Evolutionary conservation across 1,284 basidiomycete genomes (phyloP).

Genomic region (Inonotus obliquus): DNA sequence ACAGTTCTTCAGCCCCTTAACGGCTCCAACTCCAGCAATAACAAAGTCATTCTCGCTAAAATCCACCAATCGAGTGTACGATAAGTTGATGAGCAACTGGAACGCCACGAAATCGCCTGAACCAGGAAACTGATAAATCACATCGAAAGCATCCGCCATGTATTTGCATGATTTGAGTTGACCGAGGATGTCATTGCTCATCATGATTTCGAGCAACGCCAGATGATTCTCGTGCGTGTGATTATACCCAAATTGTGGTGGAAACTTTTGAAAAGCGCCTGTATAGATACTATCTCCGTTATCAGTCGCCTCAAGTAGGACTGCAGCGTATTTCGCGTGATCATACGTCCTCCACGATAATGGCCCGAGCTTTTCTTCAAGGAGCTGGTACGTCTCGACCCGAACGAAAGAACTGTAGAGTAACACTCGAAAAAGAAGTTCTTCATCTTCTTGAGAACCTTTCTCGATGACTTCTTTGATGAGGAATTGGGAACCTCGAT

Average conservation of each 20-base stretch:
- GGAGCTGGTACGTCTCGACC: constrained; percentile 56
- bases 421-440: constrained; percentile 55
- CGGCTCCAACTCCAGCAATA: constrained; percentile 52
- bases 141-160: constrained; percentile 51
- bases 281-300: constrained; percentile 47
- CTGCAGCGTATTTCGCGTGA: constrained; percentile 40
- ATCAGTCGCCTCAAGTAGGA: constrained; percentile 39
- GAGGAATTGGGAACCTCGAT: constrained; percentile 55
- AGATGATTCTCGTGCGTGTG: constrained; percentile 51
- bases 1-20: constrained; percentile 43
- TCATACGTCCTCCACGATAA: constrained; percentile 49
- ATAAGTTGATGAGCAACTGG: constrained; percentile 52
- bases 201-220: constrained; percentile 48
- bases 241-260: constrained; percentile 41
- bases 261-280: constrained; percentile 60
- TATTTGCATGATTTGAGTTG: constrained; percentile 39
- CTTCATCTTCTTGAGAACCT: constrained; percentile 47
- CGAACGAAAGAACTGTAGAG: constrained; percentile 58
- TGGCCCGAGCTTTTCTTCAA: constrained; percentile 42
- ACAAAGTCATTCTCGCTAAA: constrained; percentile 60
- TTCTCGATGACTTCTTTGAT: constrained; percentile 56
- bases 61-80: constrained; percentile 49
- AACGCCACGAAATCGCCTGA: constrained; percentile 59
- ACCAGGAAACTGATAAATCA: constrained; percentile 49
- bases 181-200: constrained; percentile 41